Evolutionary conservation across 2,329 filamentous ascomycete genomes (phyloP), one percentile per base, ranked within the genome.

Genomic region (Fusarium sp.): DNA sequence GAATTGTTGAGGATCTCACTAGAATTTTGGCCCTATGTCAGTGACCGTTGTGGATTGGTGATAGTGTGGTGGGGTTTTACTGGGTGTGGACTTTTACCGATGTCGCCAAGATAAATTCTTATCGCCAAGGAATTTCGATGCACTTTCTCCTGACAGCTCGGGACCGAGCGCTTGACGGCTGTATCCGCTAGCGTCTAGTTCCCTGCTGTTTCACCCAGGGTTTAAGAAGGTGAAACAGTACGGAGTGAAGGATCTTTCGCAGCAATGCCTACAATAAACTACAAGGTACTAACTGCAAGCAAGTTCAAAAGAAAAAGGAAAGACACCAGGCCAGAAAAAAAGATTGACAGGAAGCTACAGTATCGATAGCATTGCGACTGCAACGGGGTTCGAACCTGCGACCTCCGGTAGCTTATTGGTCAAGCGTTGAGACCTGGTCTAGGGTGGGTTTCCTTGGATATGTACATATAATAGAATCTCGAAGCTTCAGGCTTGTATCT

Each of bases 401-500:
- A 4, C 3, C 14, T 15, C 30, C 14, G 15, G 0, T 16, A 16
- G 14, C 1, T 16, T 16, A 2, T 14, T 2, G 11, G 11, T 14
- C 3, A 16, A 14, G 7, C 8, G 6, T 16, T 16, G 3, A 16
- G 30, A 16, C 30, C 2, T 32, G 30, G 30, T 32, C 30, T 32
- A 32, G 14, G 30, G 30, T 32, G 15, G 12, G 0, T 7, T 14
- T 5, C 12, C 3, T 7, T 2, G 6, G 29, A 29, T 2, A 4
- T 29, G 11, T 0, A 29, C 6, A 29, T 29, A 6, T 29, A 1
- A 29, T 6, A 29, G 12, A 29, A 27, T 27, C 25, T 10, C 25
- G 1, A 27, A 10, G 1, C 1, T 27, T 4, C 0, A 14, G 5
- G 14, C 11, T 29, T 29, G 11, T 2, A 29, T 6, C 4, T 2